Conservation (phyloP, 306 rosid genomes). For the Cicer judaicum region DNA sequence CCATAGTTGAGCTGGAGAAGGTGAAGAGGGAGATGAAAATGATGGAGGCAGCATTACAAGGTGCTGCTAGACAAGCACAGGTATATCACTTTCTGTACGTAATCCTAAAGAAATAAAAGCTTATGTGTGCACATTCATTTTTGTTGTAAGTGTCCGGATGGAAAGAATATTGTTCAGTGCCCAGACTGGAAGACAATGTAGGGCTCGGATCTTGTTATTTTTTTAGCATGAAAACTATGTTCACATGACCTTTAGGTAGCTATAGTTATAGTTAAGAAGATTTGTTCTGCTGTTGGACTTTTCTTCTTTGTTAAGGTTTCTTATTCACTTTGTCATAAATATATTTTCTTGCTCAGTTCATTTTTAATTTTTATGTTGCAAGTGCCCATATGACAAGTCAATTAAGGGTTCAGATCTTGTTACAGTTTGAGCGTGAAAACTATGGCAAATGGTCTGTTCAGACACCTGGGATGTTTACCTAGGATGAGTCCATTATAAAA, state of each 20-base stretch:
- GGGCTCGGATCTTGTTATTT: slow-evolving; percentile 14
- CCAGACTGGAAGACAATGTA: slow-evolving; percentile 12
- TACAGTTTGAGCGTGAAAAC: slow-evolving; percentile 19
- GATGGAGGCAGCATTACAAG: slow-evolving; percentile 98
- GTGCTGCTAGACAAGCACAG: slow-evolving; percentile 99
- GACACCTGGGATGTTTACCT: no score
- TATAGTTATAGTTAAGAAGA: slow-evolving; percentile 28
- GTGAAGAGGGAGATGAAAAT: slow-evolving; percentile 82
- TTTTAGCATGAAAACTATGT: slow-evolving; percentile 30
- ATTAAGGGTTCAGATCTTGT: slow-evolving; percentile 23
- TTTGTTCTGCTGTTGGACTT: slow-evolving; percentile 27
- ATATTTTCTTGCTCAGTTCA: slow-evolving; percentile 20
- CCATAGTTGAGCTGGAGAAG: slow-evolving; percentile 72
- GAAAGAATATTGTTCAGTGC: slow-evolving; percentile 31
- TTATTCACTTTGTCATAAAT: slow-evolving; percentile 30
- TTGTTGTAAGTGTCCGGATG: slow-evolving; percentile 31
- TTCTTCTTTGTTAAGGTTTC: slow-evolving; percentile 37
- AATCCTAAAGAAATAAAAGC: slow-evolving; percentile 29
- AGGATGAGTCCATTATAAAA: no score
- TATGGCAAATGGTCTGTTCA: neutral
- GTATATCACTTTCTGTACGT: slow-evolving; percentile 52
- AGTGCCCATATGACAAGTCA: slow-evolving; percentile 23
- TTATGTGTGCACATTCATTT: slow-evolving; percentile 18
- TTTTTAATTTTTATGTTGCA: slow-evolving; percentile 21
- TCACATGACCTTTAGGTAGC: slow-evolving; percentile 37